Evolutionary conservation across 768 basidiomycete species (phyloP).

Genomic region (Phylloporus rhodoxanthus): DNA sequence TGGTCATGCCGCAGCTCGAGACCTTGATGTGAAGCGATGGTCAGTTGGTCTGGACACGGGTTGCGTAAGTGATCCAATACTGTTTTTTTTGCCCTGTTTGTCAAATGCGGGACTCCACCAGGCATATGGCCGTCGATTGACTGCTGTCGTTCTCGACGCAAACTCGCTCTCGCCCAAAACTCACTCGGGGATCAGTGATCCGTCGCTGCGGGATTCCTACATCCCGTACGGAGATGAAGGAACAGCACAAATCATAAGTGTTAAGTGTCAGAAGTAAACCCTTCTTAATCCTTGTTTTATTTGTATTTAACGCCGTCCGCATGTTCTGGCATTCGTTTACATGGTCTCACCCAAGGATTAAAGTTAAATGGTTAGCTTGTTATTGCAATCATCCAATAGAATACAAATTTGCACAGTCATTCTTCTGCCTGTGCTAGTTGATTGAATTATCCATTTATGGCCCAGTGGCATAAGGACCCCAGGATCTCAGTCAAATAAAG

Average conservation of each 20-base stretch:
- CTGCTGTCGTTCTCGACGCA: conserved; percentile 58
- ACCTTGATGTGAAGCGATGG: conserved; percentile 79
- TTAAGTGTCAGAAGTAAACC: conserved; percentile 37
- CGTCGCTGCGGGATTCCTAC: conserved; percentile 16
- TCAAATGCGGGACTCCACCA: conserved; percentile 16
- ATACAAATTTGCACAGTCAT: not conserved
- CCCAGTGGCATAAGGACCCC: not conserved
- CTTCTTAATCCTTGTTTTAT: not conserved
- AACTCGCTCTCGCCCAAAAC: conserved; percentile 12
- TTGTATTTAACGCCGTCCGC: not conserved
- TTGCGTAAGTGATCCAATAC: conserved; percentile 49
- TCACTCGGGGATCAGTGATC: conserved; percentile 11
- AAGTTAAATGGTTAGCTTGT: not conserved
- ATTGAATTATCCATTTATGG: not conserved
- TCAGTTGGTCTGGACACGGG: conserved; percentile 82
- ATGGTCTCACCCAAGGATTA: not conserved
- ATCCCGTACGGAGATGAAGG: conserved; percentile 56
- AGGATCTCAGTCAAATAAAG: conserved; percentile 19
- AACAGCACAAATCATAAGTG: conserved; percentile 45
- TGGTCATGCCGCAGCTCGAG: conserved; percentile 77
- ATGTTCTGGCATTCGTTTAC: not conserved
- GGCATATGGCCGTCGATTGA: conserved; percentile 57
- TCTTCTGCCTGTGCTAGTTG: not conserved
- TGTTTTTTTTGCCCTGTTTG: not conserved
- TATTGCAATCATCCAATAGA: not conserved